Evolutionary conservation across 495 filamentous ascomycete genomes (phyloP).

Genomic region (Aspergillus sclerotioniger): DNA sequence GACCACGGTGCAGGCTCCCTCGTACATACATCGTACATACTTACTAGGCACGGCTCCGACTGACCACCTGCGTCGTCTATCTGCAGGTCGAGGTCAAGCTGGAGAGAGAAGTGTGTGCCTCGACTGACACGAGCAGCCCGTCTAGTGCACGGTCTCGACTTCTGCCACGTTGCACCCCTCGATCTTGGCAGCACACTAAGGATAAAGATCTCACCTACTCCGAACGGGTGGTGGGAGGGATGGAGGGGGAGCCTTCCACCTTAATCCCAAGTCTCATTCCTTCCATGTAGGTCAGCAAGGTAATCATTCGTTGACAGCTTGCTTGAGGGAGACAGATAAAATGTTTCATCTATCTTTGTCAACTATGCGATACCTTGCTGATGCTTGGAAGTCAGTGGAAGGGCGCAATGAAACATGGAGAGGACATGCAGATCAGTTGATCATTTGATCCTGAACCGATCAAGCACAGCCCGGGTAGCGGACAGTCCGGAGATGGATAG

Average conservation of each 20-base stretch:
- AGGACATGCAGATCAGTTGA: constrained; percentile 1
- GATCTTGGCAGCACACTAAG: constrained; percentile 28
- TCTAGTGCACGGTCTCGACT: constrained; percentile 22
- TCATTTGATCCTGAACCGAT: constrained; percentile 4
- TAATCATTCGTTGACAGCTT: neutral
- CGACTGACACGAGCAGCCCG: constrained; percentile 2
- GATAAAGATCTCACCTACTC: constrained; percentile 30
- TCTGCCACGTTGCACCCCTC: constrained; percentile 29
- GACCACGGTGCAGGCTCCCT: neutral
- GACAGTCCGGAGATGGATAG: neutral
- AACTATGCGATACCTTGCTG: neutral
- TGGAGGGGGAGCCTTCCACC: constrained; percentile 1
- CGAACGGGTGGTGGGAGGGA: constrained; percentile 13
- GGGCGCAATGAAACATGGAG: neutral
- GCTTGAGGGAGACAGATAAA: constrained; percentile 1
- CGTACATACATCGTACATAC: too few species aligned
- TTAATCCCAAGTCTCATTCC: neutral
- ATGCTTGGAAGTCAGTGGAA: neutral
- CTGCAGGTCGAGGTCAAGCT: constrained; percentile 5
- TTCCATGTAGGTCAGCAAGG: neutral
- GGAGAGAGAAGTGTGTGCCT: neutral
- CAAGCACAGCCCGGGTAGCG: neutral
- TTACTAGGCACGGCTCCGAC: constrained; percentile 9
- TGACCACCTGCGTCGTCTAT: constrained; percentile 15
- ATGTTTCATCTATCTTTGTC: constrained; percentile 1